Percentiles rank a stretch among this genome's conserved stretches.
These are phyloP conservation scores for Tuber microsphaerosporum DNA, from an alignment of 495 filamentous ascomycete species.

Conservation along the genomic window DNA sequence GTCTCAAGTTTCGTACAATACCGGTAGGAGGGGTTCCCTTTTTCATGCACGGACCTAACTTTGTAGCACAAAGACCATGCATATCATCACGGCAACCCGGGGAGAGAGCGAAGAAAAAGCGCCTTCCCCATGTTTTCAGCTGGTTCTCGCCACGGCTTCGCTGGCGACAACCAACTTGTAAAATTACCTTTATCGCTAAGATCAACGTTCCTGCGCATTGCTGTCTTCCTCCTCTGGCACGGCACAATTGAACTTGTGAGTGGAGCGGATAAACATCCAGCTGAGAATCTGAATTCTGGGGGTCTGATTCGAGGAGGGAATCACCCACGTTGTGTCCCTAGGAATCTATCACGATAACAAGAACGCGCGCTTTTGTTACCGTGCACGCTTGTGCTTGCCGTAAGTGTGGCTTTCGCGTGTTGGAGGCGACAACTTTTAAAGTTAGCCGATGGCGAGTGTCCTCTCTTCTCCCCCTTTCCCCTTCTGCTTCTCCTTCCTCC, in stretches of 20 bases:
- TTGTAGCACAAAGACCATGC: background rate
- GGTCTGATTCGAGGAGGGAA: constrained; percentile 19
- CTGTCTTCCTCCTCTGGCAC: background rate
- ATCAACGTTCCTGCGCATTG: constrained; percentile 19
- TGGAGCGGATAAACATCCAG: constrained; percentile 29
- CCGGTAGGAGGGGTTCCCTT: background rate
- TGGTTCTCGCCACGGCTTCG: constrained; percentile 10
- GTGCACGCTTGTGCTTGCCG: background rate
- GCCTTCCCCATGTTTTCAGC: constrained; percentile 28
- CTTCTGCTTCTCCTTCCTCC: background rate
- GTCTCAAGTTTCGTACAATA: background rate
- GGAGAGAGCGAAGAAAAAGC: background rate
- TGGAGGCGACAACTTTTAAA: background rate
- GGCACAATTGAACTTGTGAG: constrained; percentile 21
- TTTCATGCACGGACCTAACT: constrained; percentile 12
- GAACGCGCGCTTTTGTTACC: background rate
- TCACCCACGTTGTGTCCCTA: background rate
- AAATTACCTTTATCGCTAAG: constrained; percentile 23
- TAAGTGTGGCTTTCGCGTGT: background rate
- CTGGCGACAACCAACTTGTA: background rate
- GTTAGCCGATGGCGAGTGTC: background rate
- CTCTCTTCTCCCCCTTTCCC: background rate
- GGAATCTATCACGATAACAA: background rate
- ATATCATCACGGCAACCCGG: background rate
- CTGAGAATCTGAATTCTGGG: constrained; percentile 30